Percentiles rank a stretch among this genome's conserved stretches.
Evolutionary conservation across 139 green algal species (phyloP).

Genomic region (Haematococcus lacustris): DNA sequence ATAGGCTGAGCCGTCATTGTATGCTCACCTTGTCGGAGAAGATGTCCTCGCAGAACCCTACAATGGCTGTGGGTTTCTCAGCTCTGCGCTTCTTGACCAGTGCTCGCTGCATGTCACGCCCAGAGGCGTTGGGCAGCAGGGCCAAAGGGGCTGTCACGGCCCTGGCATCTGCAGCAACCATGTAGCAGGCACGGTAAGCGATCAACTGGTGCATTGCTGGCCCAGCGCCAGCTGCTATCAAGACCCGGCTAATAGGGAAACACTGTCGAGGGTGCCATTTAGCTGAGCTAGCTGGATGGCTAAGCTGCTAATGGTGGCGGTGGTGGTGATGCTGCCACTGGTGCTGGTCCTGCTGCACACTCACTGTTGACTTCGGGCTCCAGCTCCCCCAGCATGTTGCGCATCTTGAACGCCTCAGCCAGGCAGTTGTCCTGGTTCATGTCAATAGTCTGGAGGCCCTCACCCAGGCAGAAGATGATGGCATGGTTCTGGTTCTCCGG

Average conservation of each 20-base stretch:
- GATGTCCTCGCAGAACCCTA: constrained; percentile 64
- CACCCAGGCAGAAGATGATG: constrained; percentile 67
- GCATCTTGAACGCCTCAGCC: constrained; percentile 70
- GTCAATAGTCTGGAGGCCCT: constrained; percentile 61
- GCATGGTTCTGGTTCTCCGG: constrained; percentile 89
- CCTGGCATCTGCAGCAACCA: constrained; percentile 1
- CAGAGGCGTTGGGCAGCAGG: background rate
- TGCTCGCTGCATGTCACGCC: background rate
- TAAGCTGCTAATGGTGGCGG: too few relatives aligned
- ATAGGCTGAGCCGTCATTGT: too few relatives aligned
- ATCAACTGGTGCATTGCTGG: too few relatives aligned
- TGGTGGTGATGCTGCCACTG: too few relatives aligned
- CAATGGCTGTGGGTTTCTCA: constrained; percentile 36
- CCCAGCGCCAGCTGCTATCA: too few relatives aligned
- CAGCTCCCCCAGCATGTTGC: constrained; percentile 44
- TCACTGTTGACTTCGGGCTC: background rate
- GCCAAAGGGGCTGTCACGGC: background rate
- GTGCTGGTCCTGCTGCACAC: too few relatives aligned
- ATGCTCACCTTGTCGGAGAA: constrained; percentile 53
- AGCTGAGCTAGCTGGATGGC: too few relatives aligned
- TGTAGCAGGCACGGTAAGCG: too few relatives aligned
- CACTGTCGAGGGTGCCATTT: too few relatives aligned
- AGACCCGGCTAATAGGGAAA: too few relatives aligned
- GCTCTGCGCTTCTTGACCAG: background rate
- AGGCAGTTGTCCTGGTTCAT: constrained; percentile 88